Percentiles rank a stretch among this genome's conserved stretches.
These are phyloP conservation scores for Canavalia ensiformis DNA, from an alignment of 306 rosid genomes.

Conservation along the genomic window DNA sequence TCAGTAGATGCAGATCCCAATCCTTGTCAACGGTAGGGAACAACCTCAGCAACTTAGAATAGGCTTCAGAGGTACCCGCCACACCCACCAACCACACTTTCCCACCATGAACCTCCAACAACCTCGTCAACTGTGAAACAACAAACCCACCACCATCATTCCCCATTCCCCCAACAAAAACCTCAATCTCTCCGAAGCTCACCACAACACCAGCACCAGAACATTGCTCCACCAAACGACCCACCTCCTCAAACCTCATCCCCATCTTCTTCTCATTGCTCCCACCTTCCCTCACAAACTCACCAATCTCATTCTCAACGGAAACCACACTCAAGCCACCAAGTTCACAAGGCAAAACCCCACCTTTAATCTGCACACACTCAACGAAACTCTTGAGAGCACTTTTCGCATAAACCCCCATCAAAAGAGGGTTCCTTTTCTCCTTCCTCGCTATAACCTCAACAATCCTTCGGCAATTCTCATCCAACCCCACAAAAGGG, in stretches of 20 bases:
- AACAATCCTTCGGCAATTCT: slow-evolving; percentile 66
- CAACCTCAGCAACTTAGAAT: slow-evolving; percentile 61
- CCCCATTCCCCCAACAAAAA: slow-evolving; percentile 44
- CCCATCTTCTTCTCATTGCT: slow-evolving; percentile 62
- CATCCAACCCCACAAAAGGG: slow-evolving; percentile 57
- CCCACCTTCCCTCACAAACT: slow-evolving; percentile 54
- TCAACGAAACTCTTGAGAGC: slow-evolving; percentile 69
- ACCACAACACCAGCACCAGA: slow-evolving; percentile 65
- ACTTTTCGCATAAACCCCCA: slow-evolving; percentile 69
- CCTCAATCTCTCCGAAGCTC: slow-evolving; percentile 71
- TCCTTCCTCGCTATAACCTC: slow-evolving; percentile 62
- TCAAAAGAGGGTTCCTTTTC: slow-evolving; percentile 70
- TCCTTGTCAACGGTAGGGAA: slow-evolving; percentile 71
- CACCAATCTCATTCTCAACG: slow-evolving; percentile 65
- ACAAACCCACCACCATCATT: slow-evolving; percentile 54
- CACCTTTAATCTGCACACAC: slow-evolving; percentile 40
- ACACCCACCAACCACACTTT: slow-evolving; percentile 83
- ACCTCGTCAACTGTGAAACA: slow-evolving; percentile 64
- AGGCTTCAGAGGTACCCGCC: slow-evolving; percentile 60
- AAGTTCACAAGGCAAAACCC: slow-evolving; percentile 52
- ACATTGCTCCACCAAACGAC: slow-evolving; percentile 60
- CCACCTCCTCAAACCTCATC: slow-evolving; percentile 68
- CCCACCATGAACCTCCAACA: slow-evolving; percentile 63
- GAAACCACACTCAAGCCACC: slow-evolving; percentile 54
- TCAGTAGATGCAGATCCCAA: slow-evolving; percentile 82